Percentiles rank a stretch among this genome's conserved stretches.
Conservation (phyloP, 163 green algal species). For the Prototheca wickerhamii region DNA sequence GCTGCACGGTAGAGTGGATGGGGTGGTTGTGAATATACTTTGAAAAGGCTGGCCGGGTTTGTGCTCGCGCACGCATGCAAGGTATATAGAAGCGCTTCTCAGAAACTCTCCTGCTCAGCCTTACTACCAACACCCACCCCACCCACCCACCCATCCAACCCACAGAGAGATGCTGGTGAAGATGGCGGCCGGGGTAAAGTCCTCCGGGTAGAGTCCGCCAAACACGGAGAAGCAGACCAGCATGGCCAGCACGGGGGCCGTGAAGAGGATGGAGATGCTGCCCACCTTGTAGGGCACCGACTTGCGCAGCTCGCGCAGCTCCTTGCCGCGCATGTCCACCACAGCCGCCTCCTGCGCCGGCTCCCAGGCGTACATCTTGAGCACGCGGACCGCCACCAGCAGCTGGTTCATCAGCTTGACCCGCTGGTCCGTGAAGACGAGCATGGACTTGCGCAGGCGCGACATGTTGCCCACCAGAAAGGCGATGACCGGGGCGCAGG, state of each 20-base stretch:
- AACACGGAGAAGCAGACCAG: constrained; percentile 41
- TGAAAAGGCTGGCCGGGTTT: too few relatives aligned
- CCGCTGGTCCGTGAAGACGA: constrained; percentile 37
- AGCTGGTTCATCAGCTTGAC: constrained; percentile 53
- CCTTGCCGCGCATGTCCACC: constrained; percentile 25
- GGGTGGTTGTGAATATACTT: neutral
- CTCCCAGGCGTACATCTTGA: constrained; percentile 54
- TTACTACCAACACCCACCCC: neutral
- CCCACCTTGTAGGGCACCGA: constrained; percentile 35
- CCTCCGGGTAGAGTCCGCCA: constrained; percentile 20
- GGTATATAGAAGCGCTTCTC: too few relatives aligned
- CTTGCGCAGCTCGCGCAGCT: constrained; percentile 31
- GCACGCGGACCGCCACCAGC: constrained; percentile 42
- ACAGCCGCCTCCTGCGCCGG: constrained; percentile 24
- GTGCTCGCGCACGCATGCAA: too few relatives aligned
- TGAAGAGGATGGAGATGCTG: constrained; percentile 41
- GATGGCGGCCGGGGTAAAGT: constrained; percentile 33
- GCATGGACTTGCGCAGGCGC: constrained; percentile 17
- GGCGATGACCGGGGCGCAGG: constrained; percentile 28
- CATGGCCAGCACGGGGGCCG: constrained; percentile 37
- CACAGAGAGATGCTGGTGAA: constrained; percentile 35
- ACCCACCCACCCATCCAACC: neutral
- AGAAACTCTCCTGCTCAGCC: too few relatives aligned
- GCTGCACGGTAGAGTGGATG: neutral
- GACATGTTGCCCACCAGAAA: constrained; percentile 36